Evolutionary conservation across 352 stramenopile genomes (phyloP).

Genomic region (Globisporangium nodosum): DNA sequence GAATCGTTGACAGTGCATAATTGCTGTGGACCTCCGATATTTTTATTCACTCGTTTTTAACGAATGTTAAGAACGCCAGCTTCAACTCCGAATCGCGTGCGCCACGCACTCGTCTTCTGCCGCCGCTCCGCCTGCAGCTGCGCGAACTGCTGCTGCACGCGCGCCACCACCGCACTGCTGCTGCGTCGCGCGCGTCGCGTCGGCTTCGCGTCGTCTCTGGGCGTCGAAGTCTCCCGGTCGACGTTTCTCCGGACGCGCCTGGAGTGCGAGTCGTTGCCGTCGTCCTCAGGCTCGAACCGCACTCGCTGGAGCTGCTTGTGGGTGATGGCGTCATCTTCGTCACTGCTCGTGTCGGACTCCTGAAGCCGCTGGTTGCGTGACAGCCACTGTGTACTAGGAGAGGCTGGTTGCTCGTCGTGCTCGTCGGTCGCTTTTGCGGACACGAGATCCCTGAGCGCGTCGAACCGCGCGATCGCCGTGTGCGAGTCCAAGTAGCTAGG

Average conservation of each 20-base stretch:
- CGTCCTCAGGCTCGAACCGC: constrained; percentile 1
- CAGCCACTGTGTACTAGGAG: neutral
- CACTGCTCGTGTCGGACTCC: neutral
- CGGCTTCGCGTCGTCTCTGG: neutral
- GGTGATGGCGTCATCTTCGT: neutral
- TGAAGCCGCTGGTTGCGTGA: neutral
- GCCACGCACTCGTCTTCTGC: constrained; percentile 32
- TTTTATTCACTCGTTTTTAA: neutral
- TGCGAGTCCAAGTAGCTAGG: constrained; percentile 1
- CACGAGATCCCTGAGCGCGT: neutral
- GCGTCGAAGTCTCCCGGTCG: neutral
- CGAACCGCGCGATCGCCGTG: neutral
- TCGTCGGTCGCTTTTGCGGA: neutral
- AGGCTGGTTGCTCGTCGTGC: neutral
- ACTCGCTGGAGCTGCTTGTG: neutral
- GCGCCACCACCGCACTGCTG: neutral
- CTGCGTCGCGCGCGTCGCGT: neutral
- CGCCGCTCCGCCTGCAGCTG: constrained; percentile 29
- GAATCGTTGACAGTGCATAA: neutral
- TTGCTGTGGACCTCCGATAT: neutral
- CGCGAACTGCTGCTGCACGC: constrained; percentile 19
- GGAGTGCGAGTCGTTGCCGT: neutral
- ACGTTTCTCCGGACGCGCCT: neutral
- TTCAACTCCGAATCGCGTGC: neutral
- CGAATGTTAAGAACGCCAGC: neutral